These are phyloP conservation scores for Albatrellus ellisii DNA, from an alignment of 768 basidiomycete species.

Conservation along the genomic window DNA sequence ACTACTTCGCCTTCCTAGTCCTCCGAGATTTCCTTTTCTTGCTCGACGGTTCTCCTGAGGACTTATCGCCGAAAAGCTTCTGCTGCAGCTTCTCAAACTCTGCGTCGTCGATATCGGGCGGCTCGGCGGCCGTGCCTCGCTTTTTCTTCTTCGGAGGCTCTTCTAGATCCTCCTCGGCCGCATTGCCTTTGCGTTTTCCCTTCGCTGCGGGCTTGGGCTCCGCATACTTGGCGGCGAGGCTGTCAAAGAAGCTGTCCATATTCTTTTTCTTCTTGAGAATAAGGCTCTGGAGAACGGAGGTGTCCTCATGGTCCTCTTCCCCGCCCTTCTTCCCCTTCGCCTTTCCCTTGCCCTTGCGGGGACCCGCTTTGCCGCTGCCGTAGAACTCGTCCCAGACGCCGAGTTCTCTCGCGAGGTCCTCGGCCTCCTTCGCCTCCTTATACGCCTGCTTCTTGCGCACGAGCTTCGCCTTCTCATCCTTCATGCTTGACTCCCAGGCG, in stretches of 20 bases:
- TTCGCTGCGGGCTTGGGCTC: slow-evolving; percentile 30
- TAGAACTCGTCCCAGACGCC: slow-evolving; percentile 95
- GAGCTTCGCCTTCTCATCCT: slow-evolving; percentile 70
- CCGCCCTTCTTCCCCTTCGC: slow-evolving; percentile 26
- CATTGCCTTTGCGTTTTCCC: slow-evolving; percentile 33
- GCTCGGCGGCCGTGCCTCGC: slow-evolving; percentile 18
- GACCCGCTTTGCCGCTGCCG: slow-evolving; percentile 55
- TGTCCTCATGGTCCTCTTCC: slow-evolving; percentile 31
- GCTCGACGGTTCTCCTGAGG: slow-evolving; percentile 1
- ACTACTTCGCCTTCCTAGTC: background rate
- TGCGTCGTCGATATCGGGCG: slow-evolving; percentile 52
- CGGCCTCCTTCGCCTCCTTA: slow-evolving; percentile 79
- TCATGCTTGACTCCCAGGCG: slow-evolving; percentile 57
- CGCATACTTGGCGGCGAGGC: slow-evolving; percentile 61
- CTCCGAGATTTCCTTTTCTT: slow-evolving; percentile 6
- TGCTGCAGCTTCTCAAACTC: slow-evolving; percentile 51
- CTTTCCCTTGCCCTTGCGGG: slow-evolving; percentile 42
- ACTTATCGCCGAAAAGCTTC: slow-evolving; percentile 36
- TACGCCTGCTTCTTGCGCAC: slow-evolving; percentile 60
- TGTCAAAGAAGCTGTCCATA: slow-evolving; percentile 61
- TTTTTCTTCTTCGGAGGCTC: slow-evolving; percentile 36
- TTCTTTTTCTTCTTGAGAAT: slow-evolving; percentile 68
- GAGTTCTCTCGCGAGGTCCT: slow-evolving; percentile 69
- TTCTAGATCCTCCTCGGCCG: slow-evolving; percentile 24
- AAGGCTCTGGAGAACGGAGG: slow-evolving; percentile 63